phyloP scores from a whole-genome alignment of 208 protist species.

The Leishmania guyanensis region DNA sequence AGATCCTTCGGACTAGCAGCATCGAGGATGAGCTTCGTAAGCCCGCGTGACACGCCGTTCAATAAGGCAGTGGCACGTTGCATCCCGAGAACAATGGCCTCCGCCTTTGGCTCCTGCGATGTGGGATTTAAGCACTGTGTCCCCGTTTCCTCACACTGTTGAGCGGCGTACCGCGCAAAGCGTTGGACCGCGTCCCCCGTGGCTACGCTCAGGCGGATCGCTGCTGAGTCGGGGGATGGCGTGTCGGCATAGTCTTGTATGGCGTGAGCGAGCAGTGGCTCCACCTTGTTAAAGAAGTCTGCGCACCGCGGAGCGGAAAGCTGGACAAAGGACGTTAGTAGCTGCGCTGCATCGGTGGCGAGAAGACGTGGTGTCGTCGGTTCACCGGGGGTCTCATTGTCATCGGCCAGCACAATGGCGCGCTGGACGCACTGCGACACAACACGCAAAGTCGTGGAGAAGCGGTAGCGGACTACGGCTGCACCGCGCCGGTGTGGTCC shows the following conservation, averaged over 20 bases:
- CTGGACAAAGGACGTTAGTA: constrained; percentile 29
- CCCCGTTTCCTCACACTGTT: background rate
- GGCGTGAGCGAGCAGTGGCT: constrained; percentile 10
- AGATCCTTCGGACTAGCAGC: constrained; percentile 18
- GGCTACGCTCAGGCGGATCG: constrained; percentile 9
- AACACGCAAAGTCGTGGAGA: constrained; percentile 21
- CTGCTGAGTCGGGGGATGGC: background rate
- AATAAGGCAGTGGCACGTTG: constrained; percentile 9
- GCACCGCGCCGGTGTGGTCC: background rate
- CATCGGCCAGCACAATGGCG: constrained; percentile 5
- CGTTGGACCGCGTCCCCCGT: constrained; percentile 6
- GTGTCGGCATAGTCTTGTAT: background rate
- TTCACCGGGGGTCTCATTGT: background rate
- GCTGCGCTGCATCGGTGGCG: constrained; percentile 13
- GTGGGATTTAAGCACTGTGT: background rate
- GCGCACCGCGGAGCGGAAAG: constrained; percentile 22
- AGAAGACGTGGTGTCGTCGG: constrained; percentile 8
- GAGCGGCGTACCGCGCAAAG: constrained; percentile 3
- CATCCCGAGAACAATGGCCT: background rate
- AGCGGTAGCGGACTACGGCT: constrained; percentile 10
- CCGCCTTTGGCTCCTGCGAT: background rate
- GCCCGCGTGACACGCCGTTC: background rate
- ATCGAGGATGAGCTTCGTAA: constrained; percentile 4
- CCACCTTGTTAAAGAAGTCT: constrained; percentile 17
- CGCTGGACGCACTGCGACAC: constrained; percentile 31